phyloP scores from a whole-genome alignment of 2,329 filamentous ascomycete species.

The Domatiomyces catenatus region DNA sequence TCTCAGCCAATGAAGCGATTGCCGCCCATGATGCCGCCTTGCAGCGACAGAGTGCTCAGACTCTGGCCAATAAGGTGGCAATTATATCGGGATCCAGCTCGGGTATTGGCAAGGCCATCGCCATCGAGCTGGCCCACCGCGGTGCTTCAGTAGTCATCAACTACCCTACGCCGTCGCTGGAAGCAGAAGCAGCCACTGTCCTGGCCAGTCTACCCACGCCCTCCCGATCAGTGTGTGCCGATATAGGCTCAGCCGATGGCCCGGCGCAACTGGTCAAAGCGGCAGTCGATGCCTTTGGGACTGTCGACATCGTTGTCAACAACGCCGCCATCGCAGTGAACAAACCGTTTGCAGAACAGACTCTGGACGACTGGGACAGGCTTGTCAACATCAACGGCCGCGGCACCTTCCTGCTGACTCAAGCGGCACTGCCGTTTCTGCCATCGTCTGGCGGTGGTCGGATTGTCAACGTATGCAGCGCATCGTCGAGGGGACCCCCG shows the following conservation, averaged over 20 bases:
- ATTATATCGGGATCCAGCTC: constrained; percentile 35
- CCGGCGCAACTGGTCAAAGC: constrained; percentile 25
- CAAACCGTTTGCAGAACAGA: constrained; percentile 19
- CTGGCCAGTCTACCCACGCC: constrained; percentile 19
- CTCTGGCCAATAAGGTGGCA: constrained; percentile 23
- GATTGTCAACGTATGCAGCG: constrained; percentile 30
- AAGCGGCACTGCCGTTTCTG: constrained; percentile 20
- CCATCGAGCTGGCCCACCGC: constrained; percentile 28
- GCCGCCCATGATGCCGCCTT: neutral
- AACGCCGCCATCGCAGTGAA: constrained; percentile 23
- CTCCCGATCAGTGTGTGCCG: constrained; percentile 28
- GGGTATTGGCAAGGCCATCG: constrained; percentile 37
- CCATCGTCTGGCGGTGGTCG: constrained; percentile 19
- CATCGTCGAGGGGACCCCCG: constrained; percentile 26
- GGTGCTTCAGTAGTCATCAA: constrained; percentile 33
- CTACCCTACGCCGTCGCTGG: constrained; percentile 2
- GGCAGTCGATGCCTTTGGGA: constrained; percentile 22
- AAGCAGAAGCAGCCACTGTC: constrained; percentile 8
- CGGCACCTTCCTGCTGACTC: constrained; percentile 31
- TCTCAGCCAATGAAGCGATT: neutral
- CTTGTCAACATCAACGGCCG: constrained; percentile 33
- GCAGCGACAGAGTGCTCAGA: neutral
- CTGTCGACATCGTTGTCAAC: constrained; percentile 31
- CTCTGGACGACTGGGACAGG: constrained; percentile 28
- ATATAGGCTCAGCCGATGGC: constrained; percentile 26